phyloP scores from a whole-genome alignment of 768 basidiomycete genomes.

The Psilocybe tampanensis region DNA sequence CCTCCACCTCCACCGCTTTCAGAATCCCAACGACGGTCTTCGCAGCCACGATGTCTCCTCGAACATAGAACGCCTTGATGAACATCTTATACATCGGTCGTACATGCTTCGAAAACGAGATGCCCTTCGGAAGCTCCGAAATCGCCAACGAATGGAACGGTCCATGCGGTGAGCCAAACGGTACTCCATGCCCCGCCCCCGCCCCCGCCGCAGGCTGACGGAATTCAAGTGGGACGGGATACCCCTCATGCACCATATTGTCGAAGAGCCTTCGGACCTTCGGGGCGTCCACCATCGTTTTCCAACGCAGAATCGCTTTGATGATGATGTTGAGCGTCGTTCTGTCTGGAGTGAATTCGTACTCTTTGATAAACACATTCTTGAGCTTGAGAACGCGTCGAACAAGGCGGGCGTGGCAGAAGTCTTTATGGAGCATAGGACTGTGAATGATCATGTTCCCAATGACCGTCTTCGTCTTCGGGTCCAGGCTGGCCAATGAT shows the following conservation, averaged over 20 bases:
- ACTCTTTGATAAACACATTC: slow-evolving; percentile 41
- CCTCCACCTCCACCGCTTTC: slow-evolving; percentile 40
- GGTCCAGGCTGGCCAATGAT: slow-evolving; percentile 29
- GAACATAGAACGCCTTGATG: slow-evolving; percentile 60
- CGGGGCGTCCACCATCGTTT: slow-evolving; percentile 37
- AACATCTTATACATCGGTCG: slow-evolving; percentile 75
- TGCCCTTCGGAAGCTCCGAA: slow-evolving; percentile 39
- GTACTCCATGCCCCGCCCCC: slow-evolving; percentile 30
- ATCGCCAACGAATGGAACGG: slow-evolving; percentile 25
- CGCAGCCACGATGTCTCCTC: slow-evolving; percentile 57
- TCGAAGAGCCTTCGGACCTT: slow-evolving; percentile 65
- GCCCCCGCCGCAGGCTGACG: slow-evolving; percentile 5
- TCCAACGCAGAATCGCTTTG: slow-evolving; percentile 60
- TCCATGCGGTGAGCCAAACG: slow-evolving; percentile 43
- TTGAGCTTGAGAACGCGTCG: slow-evolving; percentile 43
- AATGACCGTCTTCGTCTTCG: slow-evolving; percentile 39
- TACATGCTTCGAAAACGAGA: slow-evolving; percentile 62
- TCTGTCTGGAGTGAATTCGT: slow-evolving; percentile 62
- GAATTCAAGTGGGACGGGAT: slow-evolving; percentile 44
- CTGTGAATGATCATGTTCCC: slow-evolving; percentile 64
- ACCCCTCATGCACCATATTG: slow-evolving; percentile 60
- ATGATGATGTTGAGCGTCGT: slow-evolving; percentile 72
- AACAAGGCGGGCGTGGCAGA: slow-evolving; percentile 48
- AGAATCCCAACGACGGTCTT: slow-evolving; percentile 56
- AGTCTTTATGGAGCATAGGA: slow-evolving; percentile 29